phyloP scores from a whole-genome alignment of 176 grass and related monocot species.

The Rhynchospora pubera region DNA sequence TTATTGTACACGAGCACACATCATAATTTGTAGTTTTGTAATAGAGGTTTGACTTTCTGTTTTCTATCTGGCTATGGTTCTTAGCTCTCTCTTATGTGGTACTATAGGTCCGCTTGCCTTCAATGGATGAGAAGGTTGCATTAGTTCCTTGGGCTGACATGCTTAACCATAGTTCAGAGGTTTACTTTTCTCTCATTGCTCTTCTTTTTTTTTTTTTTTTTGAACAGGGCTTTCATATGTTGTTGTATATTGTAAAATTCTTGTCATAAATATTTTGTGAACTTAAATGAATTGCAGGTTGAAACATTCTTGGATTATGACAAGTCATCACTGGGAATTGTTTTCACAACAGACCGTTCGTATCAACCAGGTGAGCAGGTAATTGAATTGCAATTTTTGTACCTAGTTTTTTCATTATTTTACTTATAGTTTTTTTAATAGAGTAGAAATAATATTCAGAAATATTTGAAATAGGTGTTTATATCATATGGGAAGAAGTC shows the following conservation, averaged over 20 bases:
- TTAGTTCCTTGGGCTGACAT: constrained; percentile 99
- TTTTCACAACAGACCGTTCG: constrained; percentile 72
- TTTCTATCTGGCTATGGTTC: neutral
- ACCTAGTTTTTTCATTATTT: neutral
- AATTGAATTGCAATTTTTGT: constrained; percentile 30
- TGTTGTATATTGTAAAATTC: too few species aligned
- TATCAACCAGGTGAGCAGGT: constrained; percentile 99
- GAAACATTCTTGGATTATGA: constrained; percentile 98
- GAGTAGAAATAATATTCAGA: neutral
- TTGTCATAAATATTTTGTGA: neutral
- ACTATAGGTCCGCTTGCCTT: constrained; percentile 89
- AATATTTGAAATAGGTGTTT: constrained; percentile 51
- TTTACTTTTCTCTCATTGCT: constrained; percentile 25
- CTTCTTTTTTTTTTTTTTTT: neutral
- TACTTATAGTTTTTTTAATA: neutral
- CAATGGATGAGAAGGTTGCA: constrained; percentile 85
- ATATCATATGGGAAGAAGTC: constrained; percentile 98
- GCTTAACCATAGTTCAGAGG: constrained; percentile 96
- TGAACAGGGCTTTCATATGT: too few species aligned
- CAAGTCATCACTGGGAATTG: constrained; percentile 76
- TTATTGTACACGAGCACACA: neutral
- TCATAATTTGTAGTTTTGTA: neutral
- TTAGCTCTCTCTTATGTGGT: neutral
- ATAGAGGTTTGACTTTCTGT: neutral
- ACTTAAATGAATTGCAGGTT: constrained; percentile 47